Conservation (phyloP, 2,329 filamentous ascomycete genomes). For the Phialocephala sp. region DNA sequence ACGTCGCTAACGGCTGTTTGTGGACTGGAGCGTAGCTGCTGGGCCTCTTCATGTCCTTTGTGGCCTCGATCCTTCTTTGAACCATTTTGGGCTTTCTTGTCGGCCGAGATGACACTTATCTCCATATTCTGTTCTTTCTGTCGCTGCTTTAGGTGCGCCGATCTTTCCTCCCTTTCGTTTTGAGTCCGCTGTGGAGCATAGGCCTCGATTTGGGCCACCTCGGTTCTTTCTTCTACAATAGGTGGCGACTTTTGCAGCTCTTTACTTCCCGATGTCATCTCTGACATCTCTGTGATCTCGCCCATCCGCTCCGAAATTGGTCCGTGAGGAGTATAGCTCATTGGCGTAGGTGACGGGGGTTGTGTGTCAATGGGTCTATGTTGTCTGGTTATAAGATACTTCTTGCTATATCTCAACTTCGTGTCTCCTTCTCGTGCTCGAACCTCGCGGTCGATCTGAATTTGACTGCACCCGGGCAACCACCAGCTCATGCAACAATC, state of each 20-base stretch:
- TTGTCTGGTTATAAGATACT: constrained; percentile 1
- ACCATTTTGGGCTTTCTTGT: neutral
- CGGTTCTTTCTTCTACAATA: neutral
- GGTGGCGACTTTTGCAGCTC: constrained; percentile 16
- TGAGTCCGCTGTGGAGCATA: neutral
- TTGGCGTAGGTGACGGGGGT: constrained; percentile 26
- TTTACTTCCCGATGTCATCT: neutral
- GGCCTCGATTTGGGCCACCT: neutral
- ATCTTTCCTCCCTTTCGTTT: neutral
- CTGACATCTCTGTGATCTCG: neutral
- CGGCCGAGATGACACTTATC: neutral
- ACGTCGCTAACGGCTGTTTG: neutral
- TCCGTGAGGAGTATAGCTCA: constrained; percentile 32
- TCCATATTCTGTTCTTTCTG: neutral
- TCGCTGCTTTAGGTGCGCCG: neutral
- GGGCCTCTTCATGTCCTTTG: neutral
- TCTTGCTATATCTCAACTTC: constrained; percentile 13
- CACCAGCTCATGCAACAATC: constrained; percentile 47
- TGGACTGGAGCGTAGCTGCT: neutral
- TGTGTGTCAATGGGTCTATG: constrained; percentile 13
- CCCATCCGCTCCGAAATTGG: neutral
- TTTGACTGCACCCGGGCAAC: constrained; percentile 49
- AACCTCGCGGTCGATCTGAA: constrained; percentile 53
- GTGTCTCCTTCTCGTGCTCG: constrained; percentile 46
- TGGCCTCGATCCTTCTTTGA: neutral